These are phyloP conservation scores for Trichothecium sympodiale DNA, from an alignment of 2,329 filamentous ascomycete species.

Conservation along the genomic window DNA sequence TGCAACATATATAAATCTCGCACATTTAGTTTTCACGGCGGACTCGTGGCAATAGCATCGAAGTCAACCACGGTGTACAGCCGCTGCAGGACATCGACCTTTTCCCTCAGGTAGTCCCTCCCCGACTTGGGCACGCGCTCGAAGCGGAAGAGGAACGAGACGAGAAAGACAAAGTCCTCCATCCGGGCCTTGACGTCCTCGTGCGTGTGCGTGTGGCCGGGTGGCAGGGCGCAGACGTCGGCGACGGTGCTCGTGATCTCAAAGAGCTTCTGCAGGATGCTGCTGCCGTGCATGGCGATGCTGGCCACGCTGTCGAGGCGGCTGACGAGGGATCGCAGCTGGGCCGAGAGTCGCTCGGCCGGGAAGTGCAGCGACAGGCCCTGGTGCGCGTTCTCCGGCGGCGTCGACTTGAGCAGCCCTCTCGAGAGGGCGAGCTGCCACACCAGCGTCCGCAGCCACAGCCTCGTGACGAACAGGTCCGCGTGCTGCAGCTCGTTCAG, in stretches of 20 bases:
- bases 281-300: slow-evolving; percentile 43
- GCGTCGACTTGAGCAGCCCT: slow-evolving; percentile 22
- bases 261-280: slow-evolving; percentile 47
- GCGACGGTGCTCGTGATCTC: slow-evolving; percentile 50
- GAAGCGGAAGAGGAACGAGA: slow-evolving; percentile 37
- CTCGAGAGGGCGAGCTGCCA: slow-evolving; percentile 11
- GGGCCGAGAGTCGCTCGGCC: slow-evolving; percentile 23
- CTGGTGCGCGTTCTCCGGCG: slow-evolving; percentile 20
- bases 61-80: slow-evolving; percentile 12
- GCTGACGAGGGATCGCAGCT: slow-evolving; percentile 25
- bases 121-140: slow-evolving; percentile 34
- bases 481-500: slow-evolving; percentile 20
- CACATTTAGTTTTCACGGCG: background rate
- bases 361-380: slow-evolving; percentile 28
- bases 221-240: slow-evolving; percentile 42
- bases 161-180: slow-evolving; percentile 41
- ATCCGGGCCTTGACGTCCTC: slow-evolving; percentile 32
- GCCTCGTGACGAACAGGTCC: slow-evolving; percentile 6
- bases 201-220: slow-evolving; percentile 22
- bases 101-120: slow-evolving; percentile 26
- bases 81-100: slow-evolving; percentile 22
- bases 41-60: background rate
- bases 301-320: slow-evolving; percentile 24
- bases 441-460: slow-evolving; percentile 7
- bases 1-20: no score